Percentiles rank a stretch among this genome's conserved stretches.
phyloP scores from a whole-genome alignment of 2,329 filamentous ascomycete species.

The Colletotrichum gloeosporioides region DNA sequence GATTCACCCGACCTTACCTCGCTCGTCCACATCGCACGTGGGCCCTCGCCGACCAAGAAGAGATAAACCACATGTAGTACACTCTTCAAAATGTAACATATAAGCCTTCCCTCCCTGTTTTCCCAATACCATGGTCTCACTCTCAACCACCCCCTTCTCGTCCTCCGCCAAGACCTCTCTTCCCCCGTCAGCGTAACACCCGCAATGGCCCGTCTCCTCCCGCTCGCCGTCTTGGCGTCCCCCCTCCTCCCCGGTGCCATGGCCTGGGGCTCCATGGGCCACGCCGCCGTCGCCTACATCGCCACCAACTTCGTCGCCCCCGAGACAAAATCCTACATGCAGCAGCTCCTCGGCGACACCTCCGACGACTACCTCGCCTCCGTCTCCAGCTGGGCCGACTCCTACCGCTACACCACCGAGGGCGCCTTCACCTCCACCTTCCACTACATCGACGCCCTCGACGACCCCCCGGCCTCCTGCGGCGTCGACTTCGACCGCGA shows the following conservation, averaged over 20 bases:
- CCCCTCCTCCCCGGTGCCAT: slow-evolving; percentile 10
- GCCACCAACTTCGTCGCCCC: slow-evolving; percentile 52
- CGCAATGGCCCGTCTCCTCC: slow-evolving; percentile 28
- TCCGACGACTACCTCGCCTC: slow-evolving; percentile 52
- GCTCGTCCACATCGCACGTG: not conserved
- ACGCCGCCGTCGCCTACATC: slow-evolving; percentile 59
- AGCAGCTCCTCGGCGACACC: slow-evolving; percentile 41
- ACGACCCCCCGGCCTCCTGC: slow-evolving; percentile 21
- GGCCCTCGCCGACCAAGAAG: not conserved
- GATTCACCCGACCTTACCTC: not conserved
- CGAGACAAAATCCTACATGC: slow-evolving; percentile 32
- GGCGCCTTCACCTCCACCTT: slow-evolving; percentile 23
- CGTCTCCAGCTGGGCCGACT: slow-evolving; percentile 41
- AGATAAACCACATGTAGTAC: not conserved
- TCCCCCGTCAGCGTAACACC: not conserved
- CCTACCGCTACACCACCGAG: slow-evolving; percentile 23
- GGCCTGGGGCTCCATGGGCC: slow-evolving; percentile 52
- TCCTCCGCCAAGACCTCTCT: not conserved
- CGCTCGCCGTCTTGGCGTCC: slow-evolving; percentile 27
- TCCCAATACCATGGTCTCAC: not conserved
- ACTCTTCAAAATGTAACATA: not conserved
- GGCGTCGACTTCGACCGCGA: slow-evolving; percentile 23
- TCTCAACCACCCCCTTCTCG: not conserved
- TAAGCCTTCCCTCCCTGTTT: not conserved
- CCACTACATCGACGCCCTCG: slow-evolving; percentile 24